A percentile compares a stretch with the other conserved stretches of the same genome.
These are phyloP conservation scores for Chytriomyces sp. DNA, from an alignment of 192 early-diverging fungal genomes.

Conservation along the genomic window DNA sequence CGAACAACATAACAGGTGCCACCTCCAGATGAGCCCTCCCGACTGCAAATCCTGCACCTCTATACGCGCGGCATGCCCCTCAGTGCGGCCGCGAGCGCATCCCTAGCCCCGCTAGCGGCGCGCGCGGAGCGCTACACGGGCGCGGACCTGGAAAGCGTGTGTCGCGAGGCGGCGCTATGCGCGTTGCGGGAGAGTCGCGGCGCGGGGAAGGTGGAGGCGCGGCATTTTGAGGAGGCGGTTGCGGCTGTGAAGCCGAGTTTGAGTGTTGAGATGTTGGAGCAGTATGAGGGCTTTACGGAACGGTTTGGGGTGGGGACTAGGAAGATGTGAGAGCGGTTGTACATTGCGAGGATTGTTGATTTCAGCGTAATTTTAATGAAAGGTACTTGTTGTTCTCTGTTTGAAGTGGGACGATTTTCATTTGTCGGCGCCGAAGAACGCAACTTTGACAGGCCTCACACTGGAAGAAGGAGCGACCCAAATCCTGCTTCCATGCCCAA, in stretches of 20 bases:
- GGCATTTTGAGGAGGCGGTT: constrained; percentile 63
- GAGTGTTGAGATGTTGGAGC: constrained; percentile 60
- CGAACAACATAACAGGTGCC: constrained; percentile 47
- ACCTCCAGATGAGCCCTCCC: constrained; percentile 51
- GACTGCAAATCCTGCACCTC: constrained; percentile 69
- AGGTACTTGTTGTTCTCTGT: no score
- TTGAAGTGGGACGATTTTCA: no score
- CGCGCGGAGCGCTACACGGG: constrained; percentile 72
- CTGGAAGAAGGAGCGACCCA: no score
- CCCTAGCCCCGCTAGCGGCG: constrained; percentile 51
- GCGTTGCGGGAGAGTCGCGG: constrained; percentile 39
- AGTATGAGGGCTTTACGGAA: constrained; percentile 56
- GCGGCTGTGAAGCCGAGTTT: constrained; percentile 59
- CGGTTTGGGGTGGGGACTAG: constrained; percentile 41
- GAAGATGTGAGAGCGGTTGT: no score
- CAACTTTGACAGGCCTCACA: no score
- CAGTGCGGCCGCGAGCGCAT: constrained; percentile 40
- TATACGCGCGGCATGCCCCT: constrained; percentile 65
- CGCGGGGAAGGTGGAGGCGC: constrained; percentile 31
- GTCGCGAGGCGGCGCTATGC: constrained; percentile 62
- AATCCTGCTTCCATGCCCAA: no score
- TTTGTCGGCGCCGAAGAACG: no score
- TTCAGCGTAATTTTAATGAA: no score
- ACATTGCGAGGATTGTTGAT: no score
- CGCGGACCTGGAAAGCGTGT: constrained; percentile 72